Evolutionary conservation across 371 early-diverging fungal genomes (phyloP), one percentile per base, ranked within the genome.

Genomic region (Mortierella sp.): DNA sequence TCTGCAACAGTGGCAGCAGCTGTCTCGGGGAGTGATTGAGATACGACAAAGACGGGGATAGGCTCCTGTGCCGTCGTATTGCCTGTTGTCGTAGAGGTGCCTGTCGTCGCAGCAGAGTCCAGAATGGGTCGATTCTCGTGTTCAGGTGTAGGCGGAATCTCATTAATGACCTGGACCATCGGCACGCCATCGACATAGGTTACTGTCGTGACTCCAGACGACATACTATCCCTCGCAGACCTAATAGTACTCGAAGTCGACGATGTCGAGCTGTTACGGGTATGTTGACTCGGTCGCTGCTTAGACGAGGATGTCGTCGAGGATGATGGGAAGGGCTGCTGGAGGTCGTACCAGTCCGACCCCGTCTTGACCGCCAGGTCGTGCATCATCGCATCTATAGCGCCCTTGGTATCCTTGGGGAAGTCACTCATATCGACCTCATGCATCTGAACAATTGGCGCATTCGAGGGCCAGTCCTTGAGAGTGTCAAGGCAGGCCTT

Each of bases 111-210:
- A 3, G n/a, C n/a, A 16, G 28, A 28, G 21, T 37, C 40, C 37
- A 71, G 24, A 40, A 37, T 72, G 1, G 86, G 81, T 19, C 72
- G 77, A 59, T 81, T 34, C 50, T 81, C 82, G 16, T n/a, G 46
- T 26, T 81, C 82, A 26, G 86, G 86, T 0, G 86, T 85, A 31
- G 86, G 86, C 53, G 86, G 86, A n/a, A 85, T 85, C 72, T 85
- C 82, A n/a, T 85, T 81, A 24, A 85, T 85, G 13, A 69, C 72
- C 16, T 78, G 55, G 44, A 85, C 77, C 19, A 73, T 69, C 5
- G 86, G 79, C n/a, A 78, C 59, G 11, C 86, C 86, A 44, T 85
- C 82, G 61, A 85, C 72, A 74, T 85, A 85, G 43, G 86, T 85
- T 21, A 78, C 69, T 10, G 85, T 85, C 1, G 85, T 78, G 19